A percentile compares a stretch with the other conserved stretches of the same genome.
These are phyloP conservation scores for Clonostachys rhizophaga DNA, from an alignment of 2,329 filamentous ascomycete genomes.

Conservation along the genomic window DNA sequence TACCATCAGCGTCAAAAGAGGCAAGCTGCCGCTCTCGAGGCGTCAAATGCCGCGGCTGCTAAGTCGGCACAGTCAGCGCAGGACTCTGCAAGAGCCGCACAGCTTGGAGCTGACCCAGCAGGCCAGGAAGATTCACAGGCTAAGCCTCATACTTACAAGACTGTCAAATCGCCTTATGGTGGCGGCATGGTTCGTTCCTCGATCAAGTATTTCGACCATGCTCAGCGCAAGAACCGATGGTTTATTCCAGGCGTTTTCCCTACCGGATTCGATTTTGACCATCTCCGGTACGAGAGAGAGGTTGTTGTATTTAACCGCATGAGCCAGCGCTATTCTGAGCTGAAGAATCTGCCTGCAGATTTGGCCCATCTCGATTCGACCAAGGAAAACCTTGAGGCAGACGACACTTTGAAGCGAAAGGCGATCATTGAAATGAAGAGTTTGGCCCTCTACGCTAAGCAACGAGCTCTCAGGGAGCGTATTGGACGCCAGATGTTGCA, in stretches of 20 bases:
- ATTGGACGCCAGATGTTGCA: slow-evolving; percentile 91
- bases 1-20: slow-evolving; percentile 71
- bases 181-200: slow-evolving; percentile 45
- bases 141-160: slow-evolving; percentile 59
- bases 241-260: slow-evolving; percentile 88
- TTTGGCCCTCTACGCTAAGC: slow-evolving; percentile 81
- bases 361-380: slow-evolving; percentile 82
- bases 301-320: slow-evolving; percentile 87
- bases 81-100: slow-evolving; percentile 25
- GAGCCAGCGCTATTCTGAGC: slow-evolving; percentile 74
- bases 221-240: slow-evolving; percentile 67
- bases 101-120: slow-evolving; percentile 26
- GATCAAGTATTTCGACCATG: slow-evolving; percentile 79
- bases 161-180: slow-evolving; percentile 67
- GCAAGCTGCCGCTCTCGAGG: slow-evolving; percentile 43
- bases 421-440: slow-evolving; percentile 95
- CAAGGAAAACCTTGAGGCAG: slow-evolving; percentile 61
- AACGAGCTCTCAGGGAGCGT: slow-evolving; percentile 78
- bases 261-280: slow-evolving; percentile 81
- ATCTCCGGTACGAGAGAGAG: slow-evolving; percentile 81
- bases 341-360: slow-evolving; percentile 81
- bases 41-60: slow-evolving; percentile 26
- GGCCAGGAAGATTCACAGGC: slow-evolving; percentile 22
- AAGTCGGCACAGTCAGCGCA: slow-evolving; percentile 21
- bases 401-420: slow-evolving; percentile 81